These are phyloP conservation scores for Chlamydomonas sphaeroides DNA, from an alignment of 139 green algal species.

Conservation along the genomic window DNA sequence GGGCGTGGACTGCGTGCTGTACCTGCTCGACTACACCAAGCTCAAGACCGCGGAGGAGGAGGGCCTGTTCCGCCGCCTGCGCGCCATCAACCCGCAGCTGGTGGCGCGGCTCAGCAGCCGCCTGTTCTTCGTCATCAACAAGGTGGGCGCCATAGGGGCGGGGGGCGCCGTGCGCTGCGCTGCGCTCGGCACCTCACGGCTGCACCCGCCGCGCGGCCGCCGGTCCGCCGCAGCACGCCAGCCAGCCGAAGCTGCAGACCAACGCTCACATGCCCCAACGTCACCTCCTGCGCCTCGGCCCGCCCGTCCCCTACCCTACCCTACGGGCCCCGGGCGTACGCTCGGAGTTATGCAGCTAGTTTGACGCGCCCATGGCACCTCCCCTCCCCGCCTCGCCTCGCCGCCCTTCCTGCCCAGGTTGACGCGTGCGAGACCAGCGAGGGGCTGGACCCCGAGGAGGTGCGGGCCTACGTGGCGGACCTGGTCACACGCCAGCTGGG, in stretches of 20 bases:
- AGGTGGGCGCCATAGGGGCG: conserved; percentile 57
- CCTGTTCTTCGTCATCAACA: conserved; percentile 75
- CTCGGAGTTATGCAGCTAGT: too few relatives aligned
- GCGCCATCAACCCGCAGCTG: conserved; percentile 74
- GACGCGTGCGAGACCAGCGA: conserved; percentile 58
- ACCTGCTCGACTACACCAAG: conserved; percentile 87
- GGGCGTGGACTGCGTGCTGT: conserved; percentile 72
- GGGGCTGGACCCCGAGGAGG: conserved; percentile 68
- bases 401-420: conserved; percentile 40
- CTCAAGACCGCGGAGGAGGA: conserved; percentile 82
- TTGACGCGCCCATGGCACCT: too few relatives aligned
- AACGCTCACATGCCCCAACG: too few relatives aligned
- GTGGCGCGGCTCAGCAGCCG: conserved; percentile 63
- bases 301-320: too few relatives aligned
- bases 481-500: conserved; percentile 64
- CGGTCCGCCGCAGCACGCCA: too few relatives aligned
- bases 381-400: too few relatives aligned
- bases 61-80: conserved; percentile 64
- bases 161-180: too few relatives aligned
- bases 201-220: too few relatives aligned
- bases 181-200: too few relatives aligned
- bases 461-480: conserved; percentile 62
- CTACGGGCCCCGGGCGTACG: too few relatives aligned
- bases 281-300: too few relatives aligned
- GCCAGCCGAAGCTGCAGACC: too few relatives aligned